Conservation (phyloP, 78 protist genomes). For the Isochrysis galbana region DNA sequence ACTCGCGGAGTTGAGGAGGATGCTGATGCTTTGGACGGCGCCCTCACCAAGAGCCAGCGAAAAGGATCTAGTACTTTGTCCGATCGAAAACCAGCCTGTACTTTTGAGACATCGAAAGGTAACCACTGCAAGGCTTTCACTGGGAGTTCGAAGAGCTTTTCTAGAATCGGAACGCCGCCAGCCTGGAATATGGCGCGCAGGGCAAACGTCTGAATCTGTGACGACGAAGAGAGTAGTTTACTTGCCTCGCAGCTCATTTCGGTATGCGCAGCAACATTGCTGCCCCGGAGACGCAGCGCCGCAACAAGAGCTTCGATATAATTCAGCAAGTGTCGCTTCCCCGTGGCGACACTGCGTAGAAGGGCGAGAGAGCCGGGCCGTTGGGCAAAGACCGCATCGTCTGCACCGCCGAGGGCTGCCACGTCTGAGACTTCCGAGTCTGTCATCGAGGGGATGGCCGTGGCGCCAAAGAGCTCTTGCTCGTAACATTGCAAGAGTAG, state of each 20-base stretch:
- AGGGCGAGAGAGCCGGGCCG: too few relatives aligned
- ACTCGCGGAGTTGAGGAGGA: not conserved
- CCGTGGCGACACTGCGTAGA: not conserved
- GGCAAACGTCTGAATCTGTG: too few relatives aligned
- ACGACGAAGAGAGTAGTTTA: too few relatives aligned
- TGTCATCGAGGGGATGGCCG: too few relatives aligned
- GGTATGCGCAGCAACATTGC: not conserved
- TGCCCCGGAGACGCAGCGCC: not conserved
- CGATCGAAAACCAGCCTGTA: not conserved
- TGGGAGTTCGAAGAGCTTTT: not conserved
- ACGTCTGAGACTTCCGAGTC: too few relatives aligned
- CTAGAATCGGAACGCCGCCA: not conserved
- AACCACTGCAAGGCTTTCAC: not conserved
- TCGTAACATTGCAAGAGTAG: too few relatives aligned
- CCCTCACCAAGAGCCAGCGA: not conserved
- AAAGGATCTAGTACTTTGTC: not conserved
- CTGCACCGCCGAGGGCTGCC: too few relatives aligned
- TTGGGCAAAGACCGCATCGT: too few relatives aligned
- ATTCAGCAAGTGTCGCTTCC: not conserved
- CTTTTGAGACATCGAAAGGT: not conserved
- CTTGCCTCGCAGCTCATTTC: not conserved
- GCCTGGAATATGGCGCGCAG: not conserved
- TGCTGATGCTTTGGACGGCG: not conserved
- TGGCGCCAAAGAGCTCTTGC: too few relatives aligned
- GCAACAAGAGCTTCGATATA: not conserved